Evolutionary conservation across 1,284 basidiomycete genomes (phyloP), one percentile per base, ranked within the genome.

Genomic region (Apiotrichum porosum): DNA sequence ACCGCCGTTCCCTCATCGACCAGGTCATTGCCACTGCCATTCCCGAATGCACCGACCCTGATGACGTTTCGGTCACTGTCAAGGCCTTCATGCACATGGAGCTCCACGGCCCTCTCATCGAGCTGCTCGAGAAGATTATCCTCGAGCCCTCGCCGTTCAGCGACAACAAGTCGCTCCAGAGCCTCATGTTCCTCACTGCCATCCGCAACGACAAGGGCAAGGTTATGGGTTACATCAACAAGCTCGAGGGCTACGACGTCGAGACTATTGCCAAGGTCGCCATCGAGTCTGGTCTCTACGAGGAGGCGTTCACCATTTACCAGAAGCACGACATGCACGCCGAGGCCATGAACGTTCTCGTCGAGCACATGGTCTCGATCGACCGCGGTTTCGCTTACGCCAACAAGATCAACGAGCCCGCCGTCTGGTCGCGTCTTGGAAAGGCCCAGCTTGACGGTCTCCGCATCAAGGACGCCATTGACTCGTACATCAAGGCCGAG

Each of bases 381-480:
- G 95, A 99, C 68, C 90, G 95, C 65, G 95, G 92, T 52, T 80
- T 90, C 60, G 91, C 97, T 53, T 98, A 90, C 65, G 95, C 95
- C 53, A 88, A 84, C 77, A 98, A 97, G 79, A 85, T 97, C 74
- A 91, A 97, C 78, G 80, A 85, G 74, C 92, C 95, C 24, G 91
- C 91, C 60, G 91, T 98, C 24, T 99, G 95, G 95, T 91, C 86
- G 63, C 79, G 95, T 44, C 82, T 99, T 59, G 95, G 89, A 34
- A 99, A 99, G 75, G 95, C 95, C n/a, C 95, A 99, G 75, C 82
- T 99, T 48, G 95, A 99, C 72, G 95, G 95, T 62, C 81, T 98
- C 52, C 88, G 95, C 41, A 88, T 99, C 78, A 98, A 97, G 76
- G 95, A 99, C 66, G 84, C 95, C 33, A 97, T 98, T 64, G 92